These are phyloP conservation scores for Myotisia sp. DNA, from an alignment of 2,329 filamentous ascomycete species.

Conservation along the genomic window DNA sequence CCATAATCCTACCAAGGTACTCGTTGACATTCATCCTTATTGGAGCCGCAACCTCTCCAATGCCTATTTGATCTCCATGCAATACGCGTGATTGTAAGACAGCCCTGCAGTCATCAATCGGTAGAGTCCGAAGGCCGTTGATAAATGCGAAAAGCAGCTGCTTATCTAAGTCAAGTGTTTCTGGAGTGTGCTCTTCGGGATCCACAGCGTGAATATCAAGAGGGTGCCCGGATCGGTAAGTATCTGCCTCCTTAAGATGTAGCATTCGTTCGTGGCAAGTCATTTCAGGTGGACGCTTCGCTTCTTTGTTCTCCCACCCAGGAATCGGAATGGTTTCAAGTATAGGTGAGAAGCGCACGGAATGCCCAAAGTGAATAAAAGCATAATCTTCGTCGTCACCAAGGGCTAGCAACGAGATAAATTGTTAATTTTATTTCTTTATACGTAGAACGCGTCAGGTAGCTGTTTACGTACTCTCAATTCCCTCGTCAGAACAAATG, in stretches of 20 bases:
- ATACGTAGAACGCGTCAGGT: background rate
- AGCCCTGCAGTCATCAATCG: conserved; percentile 21
- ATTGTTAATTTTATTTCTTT: background rate
- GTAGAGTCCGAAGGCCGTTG: conserved; percentile 27
- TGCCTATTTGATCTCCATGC: conserved; percentile 1
- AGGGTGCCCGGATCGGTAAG: conserved; percentile 5
- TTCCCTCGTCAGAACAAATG: background rate
- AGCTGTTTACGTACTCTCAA: background rate
- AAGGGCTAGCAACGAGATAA: conserved; percentile 5
- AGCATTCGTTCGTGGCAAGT: conserved; percentile 25
- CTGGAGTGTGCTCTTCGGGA: conserved; percentile 24
- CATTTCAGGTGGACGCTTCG: conserved; percentile 15
- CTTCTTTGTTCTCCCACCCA: too few species aligned
- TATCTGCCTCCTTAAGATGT: too few species aligned
- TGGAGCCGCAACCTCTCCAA: conserved; percentile 2
- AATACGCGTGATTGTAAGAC: conserved; percentile 20
- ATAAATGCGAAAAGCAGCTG: conserved; percentile 28
- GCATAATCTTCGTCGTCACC: conserved; percentile 3
- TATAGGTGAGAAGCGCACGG: conserved; percentile 8
- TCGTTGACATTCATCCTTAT: conserved; percentile 12
- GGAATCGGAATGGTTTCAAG: conserved; percentile 8
- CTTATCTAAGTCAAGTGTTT: conserved; percentile 27
- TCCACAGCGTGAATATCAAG: conserved; percentile 4
- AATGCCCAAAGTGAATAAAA: conserved; percentile 12
- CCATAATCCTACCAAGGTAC: conserved; percentile 25